A percentile compares a stretch with the other conserved stretches of the same genome.
phyloP scores from a whole-genome alignment of 129 eudicot species.

The Tagetes erecta region DNA sequence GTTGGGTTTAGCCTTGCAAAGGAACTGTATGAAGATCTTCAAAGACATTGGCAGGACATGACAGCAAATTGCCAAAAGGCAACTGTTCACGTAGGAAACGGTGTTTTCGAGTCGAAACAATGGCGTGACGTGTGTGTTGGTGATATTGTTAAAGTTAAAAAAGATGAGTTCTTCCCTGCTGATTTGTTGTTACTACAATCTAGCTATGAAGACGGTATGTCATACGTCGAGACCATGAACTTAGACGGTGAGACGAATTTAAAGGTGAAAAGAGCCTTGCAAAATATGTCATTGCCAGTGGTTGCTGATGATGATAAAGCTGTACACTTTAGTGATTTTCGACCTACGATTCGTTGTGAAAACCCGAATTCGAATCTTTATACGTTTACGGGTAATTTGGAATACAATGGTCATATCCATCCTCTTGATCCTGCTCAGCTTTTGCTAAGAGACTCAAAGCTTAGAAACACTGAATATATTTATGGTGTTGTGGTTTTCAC shows the following conservation, averaged over 20 bases:
- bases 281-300: constrained; percentile 33
- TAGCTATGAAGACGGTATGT: constrained; percentile 74
- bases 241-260: constrained; percentile 83
- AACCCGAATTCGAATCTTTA: constrained; percentile 68
- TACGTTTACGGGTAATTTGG: constrained; percentile 69
- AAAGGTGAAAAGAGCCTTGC: constrained; percentile 60
- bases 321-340: constrained; percentile 41
- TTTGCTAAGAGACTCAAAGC: constrained; percentile 75
- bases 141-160: constrained; percentile 58
- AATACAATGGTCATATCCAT: constrained; percentile 28
- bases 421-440: constrained; percentile 57
- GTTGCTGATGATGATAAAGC: constrained; percentile 38
- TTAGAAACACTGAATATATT: constrained; percentile 59
- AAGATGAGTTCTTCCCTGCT: constrained; percentile 67
- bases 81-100: constrained; percentile 47
- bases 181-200: constrained; percentile 69
- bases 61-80: constrained; percentile 48
- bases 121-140: constrained; percentile 64
- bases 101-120: constrained; percentile 42
- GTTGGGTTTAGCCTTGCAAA: constrained; percentile 68
- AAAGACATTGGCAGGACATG: constrained; percentile 54
- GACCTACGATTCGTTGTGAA: constrained; percentile 53
- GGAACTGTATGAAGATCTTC: constrained; percentile 66
- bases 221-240: constrained; percentile 85
- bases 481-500: constrained; percentile 70